Conservation (phyloP, 257 asterid species). For the Scutellaria galericulata region DNA sequence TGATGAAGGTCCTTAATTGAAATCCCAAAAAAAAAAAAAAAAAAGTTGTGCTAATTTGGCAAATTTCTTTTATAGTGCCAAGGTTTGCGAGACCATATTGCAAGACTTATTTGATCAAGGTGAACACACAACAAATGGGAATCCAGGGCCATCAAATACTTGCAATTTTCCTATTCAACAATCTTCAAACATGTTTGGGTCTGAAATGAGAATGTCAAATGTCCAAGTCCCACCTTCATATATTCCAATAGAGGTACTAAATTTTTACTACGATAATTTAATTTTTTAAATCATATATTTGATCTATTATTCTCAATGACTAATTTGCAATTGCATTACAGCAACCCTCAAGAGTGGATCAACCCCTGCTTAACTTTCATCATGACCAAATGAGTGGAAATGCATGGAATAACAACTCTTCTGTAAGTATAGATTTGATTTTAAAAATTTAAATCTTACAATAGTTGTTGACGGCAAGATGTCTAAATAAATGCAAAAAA, state of each 20-base stretch:
- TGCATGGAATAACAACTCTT: constrained; percentile 31
- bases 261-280: neutral
- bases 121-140: constrained; percentile 7
- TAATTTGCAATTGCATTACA: constrained; percentile 26
- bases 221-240: too few relatives aligned
- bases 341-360: constrained; percentile 7
- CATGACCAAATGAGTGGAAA: constrained; percentile 29
- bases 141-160: constrained; percentile 27
- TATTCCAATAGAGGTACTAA: constrained; percentile 37
- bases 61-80: constrained; percentile 29
- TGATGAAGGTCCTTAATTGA: too few relatives aligned
- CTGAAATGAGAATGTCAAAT: too few relatives aligned
- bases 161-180: too few relatives aligned
- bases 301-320: neutral
- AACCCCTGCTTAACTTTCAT: constrained; percentile 12
- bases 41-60: neutral
- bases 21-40: too few relatives aligned
- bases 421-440: constrained; percentile 16
- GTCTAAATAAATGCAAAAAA: neutral
- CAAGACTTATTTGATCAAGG: constrained; percentile 38
- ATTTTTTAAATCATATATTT: neutral
- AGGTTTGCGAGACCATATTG: constrained; percentile 36
- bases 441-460: neutral
- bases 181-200: too few relatives aligned
- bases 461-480: neutral